Evolutionary conservation across 768 basidiomycete genomes (phyloP).

Genomic region (Boletus edulis): DNA sequence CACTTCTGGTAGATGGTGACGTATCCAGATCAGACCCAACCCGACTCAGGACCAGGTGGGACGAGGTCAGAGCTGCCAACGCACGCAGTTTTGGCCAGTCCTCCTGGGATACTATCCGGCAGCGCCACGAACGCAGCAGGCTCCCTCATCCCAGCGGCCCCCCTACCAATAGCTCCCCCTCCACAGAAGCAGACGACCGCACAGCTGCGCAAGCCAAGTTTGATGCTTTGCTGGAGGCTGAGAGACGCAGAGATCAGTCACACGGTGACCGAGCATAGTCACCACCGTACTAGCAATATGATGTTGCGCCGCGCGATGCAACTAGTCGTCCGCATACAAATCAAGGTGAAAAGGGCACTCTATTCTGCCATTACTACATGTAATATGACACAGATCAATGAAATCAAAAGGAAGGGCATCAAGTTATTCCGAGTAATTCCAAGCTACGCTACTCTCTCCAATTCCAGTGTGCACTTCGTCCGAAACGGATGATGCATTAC

Average conservation of each 20-base stretch:
- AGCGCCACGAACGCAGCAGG: conserved; percentile 45
- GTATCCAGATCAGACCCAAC: conserved; percentile 5
- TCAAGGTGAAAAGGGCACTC: background rate
- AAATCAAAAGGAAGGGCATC: background rate
- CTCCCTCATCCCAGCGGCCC: conserved; percentile 13
- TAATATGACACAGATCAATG: conserved; percentile 5
- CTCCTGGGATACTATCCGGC: conserved; percentile 68
- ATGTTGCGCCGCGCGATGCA: background rate
- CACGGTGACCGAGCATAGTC: conserved; percentile 12
- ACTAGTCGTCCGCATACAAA: background rate
- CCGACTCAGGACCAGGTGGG: conserved; percentile 49
- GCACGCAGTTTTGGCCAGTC: conserved; percentile 42
- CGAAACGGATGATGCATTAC: conserved; percentile 1
- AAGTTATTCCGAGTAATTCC: conserved; percentile 10
- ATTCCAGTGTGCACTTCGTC: conserved; percentile 5
- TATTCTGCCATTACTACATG: background rate
- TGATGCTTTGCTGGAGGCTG: conserved; percentile 57
- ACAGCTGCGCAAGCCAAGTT: conserved; percentile 52
- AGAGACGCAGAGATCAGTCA: conserved; percentile 40
- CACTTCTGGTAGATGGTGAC: conserved; percentile 4
- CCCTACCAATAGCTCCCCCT: conserved; percentile 1
- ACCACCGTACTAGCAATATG: background rate
- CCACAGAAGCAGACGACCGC: conserved; percentile 32
- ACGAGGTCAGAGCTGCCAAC: conserved; percentile 61
- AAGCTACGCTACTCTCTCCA: conserved; percentile 2